These are phyloP conservation scores for Excoecaria cochinchinensis DNA, from an alignment of 345 rosid genomes.

Conservation along the genomic window DNA sequence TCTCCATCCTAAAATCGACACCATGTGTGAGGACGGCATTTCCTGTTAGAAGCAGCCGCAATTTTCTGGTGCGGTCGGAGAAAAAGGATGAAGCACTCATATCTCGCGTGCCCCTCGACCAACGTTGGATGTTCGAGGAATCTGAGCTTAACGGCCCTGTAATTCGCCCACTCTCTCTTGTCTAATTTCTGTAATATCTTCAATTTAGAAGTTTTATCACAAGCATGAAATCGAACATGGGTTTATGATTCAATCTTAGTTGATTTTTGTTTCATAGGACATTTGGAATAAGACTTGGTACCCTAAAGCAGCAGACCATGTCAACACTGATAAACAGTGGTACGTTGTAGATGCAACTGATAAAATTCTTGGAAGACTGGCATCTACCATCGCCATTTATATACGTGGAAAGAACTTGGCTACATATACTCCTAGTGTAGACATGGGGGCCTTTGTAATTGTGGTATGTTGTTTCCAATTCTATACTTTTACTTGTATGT, in stretches of 20 bases:
- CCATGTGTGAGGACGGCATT: neutral
- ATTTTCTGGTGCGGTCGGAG: slow-evolving; percentile 18
- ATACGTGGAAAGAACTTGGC: slow-evolving; percentile 93
- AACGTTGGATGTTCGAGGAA: slow-evolving; percentile 38
- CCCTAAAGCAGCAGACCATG: slow-evolving; percentile 86
- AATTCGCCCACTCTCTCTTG: neutral
- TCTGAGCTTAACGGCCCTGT: slow-evolving; percentile 35
- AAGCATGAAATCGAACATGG: neutral
- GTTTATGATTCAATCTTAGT: neutral
- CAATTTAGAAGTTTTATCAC: neutral
- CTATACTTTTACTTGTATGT: neutral
- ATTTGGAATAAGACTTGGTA: slow-evolving; percentile 98
- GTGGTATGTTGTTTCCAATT: slow-evolving; percentile 60
- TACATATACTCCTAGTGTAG: slow-evolving; percentile 92
- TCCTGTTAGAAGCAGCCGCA: slow-evolving; percentile 7
- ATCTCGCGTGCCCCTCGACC: slow-evolving; percentile 29
- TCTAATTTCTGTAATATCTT: too few relatives aligned
- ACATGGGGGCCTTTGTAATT: slow-evolving; percentile 97
- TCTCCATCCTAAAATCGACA: slow-evolving; percentile 7
- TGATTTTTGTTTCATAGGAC: slow-evolving; percentile 45
- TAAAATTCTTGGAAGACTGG: slow-evolving; percentile 82
- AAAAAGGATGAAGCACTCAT: slow-evolving; percentile 6
- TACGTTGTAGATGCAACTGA: slow-evolving; percentile 89
- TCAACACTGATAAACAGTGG: slow-evolving; percentile 85
- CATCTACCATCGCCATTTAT: slow-evolving; percentile 80